These are phyloP conservation scores for Boletus subcaerulescens DNA, from an alignment of 768 basidiomycete species.

Conservation along the genomic window DNA sequence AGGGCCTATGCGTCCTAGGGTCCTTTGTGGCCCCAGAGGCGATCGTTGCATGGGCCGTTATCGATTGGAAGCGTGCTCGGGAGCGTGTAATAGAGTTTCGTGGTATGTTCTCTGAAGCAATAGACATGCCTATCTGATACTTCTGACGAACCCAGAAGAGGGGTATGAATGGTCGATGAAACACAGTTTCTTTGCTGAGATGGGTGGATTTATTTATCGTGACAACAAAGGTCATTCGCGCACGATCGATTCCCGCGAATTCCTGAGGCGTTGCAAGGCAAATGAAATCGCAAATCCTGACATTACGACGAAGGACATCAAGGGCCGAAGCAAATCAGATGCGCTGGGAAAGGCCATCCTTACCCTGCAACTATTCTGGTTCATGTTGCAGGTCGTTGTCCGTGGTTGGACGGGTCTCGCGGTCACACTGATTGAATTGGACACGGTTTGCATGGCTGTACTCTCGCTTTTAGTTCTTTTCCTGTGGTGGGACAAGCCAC, in stretches of 20 bases:
- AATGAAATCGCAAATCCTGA: background rate
- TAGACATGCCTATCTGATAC: background rate
- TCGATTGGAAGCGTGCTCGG: background rate
- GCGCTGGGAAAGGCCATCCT: background rate
- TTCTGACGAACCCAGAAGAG: background rate
- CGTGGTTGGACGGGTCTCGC: background rate
- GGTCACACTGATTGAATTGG: slow-evolving; percentile 2
- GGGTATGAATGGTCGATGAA: background rate
- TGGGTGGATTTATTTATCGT: background rate
- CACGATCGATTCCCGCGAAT: background rate
- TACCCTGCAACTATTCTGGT: background rate
- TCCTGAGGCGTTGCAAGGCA: background rate
- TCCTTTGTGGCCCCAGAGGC: background rate
- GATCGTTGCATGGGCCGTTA: background rate
- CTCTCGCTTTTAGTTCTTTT: background rate
- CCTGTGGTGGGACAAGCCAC: slow-evolving; percentile 3
- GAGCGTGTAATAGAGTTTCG: background rate
- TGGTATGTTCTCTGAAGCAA: background rate
- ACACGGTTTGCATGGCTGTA: background rate
- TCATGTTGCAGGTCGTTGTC: background rate
- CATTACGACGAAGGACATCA: background rate
- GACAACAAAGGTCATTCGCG: background rate
- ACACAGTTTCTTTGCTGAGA: background rate
- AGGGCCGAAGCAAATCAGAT: background rate
- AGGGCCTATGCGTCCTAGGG: background rate